Evolutionary conservation across 768 basidiomycete species (phyloP), one percentile per base, ranked within the genome.

Genomic region (Heimioporus sp.): DNA sequence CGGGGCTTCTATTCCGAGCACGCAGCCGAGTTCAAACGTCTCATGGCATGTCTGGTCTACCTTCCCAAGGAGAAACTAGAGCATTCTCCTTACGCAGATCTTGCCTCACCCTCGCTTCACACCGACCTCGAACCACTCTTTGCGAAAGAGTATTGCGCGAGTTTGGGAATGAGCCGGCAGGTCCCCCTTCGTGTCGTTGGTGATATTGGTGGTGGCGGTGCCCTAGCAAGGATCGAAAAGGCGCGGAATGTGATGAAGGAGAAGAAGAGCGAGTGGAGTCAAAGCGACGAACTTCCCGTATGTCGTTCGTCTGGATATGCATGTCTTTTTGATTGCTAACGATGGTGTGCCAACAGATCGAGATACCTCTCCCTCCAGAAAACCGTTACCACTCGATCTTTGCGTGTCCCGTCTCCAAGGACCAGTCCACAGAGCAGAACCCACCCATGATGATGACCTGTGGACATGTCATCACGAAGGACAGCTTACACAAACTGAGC

Each of bases 391-490:
- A 99, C 68, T 97, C 95, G 1, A 88, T 98, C 51, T 98, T 99
- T 68, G 86, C 93, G 43, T 99, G 97, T 69, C 92, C 97, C 0
- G 97, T 99, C 19, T 96, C 93, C 10, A 98, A 98, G 71, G 96
- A 98, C 63, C 96, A 97, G 71, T 86, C 93, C 20, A 95, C 91
- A 5, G 88, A 92, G 47, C 70, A 79, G 52, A 99, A 99, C 67
- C 97, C 94, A 10, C 96, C 97, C 0, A 97, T 97, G 92, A 95
- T 98, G 90, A 87, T 99, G 78, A 73, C 76, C 4, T 98, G 97
- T 66, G 97, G 96, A 2, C 97, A 99, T 70, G 94, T 97, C 35
- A 86, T 99, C 41, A 87, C 92, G 2, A 88, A 88, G 65, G 96
- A 98, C 62, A 96, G 91, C 67, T 72, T 98, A 56, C 82, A 83